Percentiles rank a stretch among this genome's conserved stretches.
Evolutionary conservation across 78 protist species (phyloP).

Genomic region (Speleostelium caveatum): DNA sequence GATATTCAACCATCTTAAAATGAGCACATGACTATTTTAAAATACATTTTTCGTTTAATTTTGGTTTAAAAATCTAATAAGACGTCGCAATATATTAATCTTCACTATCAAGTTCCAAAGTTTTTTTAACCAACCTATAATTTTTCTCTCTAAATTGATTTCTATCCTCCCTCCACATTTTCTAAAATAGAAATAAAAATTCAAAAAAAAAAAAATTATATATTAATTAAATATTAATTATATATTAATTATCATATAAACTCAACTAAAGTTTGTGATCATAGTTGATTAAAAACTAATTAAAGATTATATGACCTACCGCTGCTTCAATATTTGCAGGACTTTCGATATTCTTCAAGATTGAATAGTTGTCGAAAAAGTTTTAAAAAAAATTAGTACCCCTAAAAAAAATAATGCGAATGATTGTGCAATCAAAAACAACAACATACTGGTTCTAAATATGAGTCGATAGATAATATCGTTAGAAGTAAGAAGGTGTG

Average conservation of each 20-base stretch:
- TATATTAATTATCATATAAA: too few species aligned
- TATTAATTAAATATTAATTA: too few species aligned
- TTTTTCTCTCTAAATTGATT: constrained; percentile 76
- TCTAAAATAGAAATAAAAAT: constrained; percentile 24
- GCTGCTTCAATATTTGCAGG: constrained; percentile 97
- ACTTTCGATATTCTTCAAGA: constrained; percentile 87
- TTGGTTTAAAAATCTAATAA: not conserved
- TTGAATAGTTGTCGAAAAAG: too few species aligned
- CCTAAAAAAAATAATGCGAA: too few species aligned
- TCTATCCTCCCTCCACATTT: constrained; percentile 83
- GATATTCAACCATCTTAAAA: too few species aligned
- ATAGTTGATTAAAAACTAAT: not conserved
- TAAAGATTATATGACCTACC: constrained; percentile 3
- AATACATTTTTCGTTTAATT: too few species aligned
- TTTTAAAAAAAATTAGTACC: too few species aligned
- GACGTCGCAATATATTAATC: not conserved
- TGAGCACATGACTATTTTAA: too few species aligned
- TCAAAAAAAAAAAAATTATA: not conserved
- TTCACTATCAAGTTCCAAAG: constrained; percentile 56
- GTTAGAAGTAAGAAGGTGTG: not conserved
- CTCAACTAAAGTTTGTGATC: not conserved
- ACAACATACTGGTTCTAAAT: too few species aligned
- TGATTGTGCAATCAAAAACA: too few species aligned
- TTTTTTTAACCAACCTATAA: constrained; percentile 43
- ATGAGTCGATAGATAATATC: too few species aligned